Conservation (phyloP, 176 grass and related monocot species). For the Ensete ventricosum region DNA sequence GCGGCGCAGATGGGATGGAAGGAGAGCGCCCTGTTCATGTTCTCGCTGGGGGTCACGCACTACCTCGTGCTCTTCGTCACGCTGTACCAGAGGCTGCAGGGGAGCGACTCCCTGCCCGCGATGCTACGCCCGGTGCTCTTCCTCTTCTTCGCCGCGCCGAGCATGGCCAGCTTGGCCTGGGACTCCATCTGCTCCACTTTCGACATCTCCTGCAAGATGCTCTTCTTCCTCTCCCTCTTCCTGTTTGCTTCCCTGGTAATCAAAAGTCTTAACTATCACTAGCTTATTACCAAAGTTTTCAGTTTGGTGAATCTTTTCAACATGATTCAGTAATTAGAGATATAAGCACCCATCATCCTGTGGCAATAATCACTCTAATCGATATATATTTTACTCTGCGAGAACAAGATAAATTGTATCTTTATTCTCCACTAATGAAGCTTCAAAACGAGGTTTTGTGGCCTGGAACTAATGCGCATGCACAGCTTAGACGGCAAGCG, state of each 20-base stretch:
- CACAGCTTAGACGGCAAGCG: too few species aligned
- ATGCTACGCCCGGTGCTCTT: slow-evolving; percentile 65
- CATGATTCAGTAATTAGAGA: too few species aligned
- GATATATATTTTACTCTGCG: too few species aligned
- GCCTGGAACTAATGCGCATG: too few species aligned
- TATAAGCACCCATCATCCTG: too few species aligned
- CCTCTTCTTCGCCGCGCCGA: slow-evolving; percentile 50
- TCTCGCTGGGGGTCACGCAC: slow-evolving; percentile 47
- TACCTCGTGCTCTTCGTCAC: slow-evolving; percentile 66
- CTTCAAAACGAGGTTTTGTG: too few species aligned
- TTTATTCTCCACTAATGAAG: too few species aligned
- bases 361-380: too few species aligned
- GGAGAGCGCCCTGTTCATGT: slow-evolving; percentile 37
- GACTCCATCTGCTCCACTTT: slow-evolving; percentile 33
- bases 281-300: background rate
- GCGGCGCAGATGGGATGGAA: slow-evolving; percentile 38
- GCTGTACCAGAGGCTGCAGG: slow-evolving; percentile 51
- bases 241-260: slow-evolving; percentile 44
- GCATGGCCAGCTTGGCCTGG: slow-evolving; percentile 47
- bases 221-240: slow-evolving; percentile 58
- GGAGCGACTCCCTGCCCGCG: slow-evolving; percentile 40
- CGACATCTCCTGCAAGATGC: slow-evolving; percentile 33
- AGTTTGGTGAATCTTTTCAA: background rate
- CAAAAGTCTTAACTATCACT: background rate
- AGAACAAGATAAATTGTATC: too few species aligned